These are phyloP conservation scores for Trametes sanguinea DNA, from an alignment of 768 basidiomycete genomes.

Conservation along the genomic window DNA sequence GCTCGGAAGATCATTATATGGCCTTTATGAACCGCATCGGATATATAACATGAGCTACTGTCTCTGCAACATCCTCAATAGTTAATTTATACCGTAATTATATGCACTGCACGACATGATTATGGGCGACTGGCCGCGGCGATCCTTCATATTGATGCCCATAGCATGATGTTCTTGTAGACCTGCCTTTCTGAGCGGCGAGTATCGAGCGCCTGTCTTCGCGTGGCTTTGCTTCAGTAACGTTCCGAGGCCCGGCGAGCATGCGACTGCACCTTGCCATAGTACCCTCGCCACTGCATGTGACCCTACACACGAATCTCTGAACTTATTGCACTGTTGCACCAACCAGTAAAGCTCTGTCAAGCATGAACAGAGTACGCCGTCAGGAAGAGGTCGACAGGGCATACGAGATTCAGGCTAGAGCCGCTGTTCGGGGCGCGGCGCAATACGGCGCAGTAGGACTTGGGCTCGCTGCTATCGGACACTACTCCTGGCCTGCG, in stretches of 20 bases:
- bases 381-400: slow-evolving; percentile 29
- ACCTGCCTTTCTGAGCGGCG: slow-evolving; percentile 2
- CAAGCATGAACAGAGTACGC: slow-evolving; percentile 25
- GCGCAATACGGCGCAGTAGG: slow-evolving; percentile 54
- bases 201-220: neutral
- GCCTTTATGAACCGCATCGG: slow-evolving; percentile 27
- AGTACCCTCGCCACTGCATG: neutral
- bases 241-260: neutral
- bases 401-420: slow-evolving; percentile 29
- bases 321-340: neutral
- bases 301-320: neutral
- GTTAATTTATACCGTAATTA: neutral
- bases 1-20: slow-evolving; percentile 43
- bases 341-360: neutral
- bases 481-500: slow-evolving; percentile 69
- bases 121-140: too few species aligned
- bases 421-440: slow-evolving; percentile 48
- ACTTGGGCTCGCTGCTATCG: slow-evolving; percentile 59
- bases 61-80: too few species aligned
- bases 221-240: slow-evolving; percentile 12
- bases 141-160: neutral
- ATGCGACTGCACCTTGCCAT: neutral
- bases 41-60: neutral
- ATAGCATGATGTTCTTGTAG: neutral
- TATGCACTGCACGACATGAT: neutral